A percentile compares a stretch with the other conserved stretches of the same genome.
phyloP scores from a whole-genome alignment of 768 basidiomycete species.

The Phylloporus sp. region DNA sequence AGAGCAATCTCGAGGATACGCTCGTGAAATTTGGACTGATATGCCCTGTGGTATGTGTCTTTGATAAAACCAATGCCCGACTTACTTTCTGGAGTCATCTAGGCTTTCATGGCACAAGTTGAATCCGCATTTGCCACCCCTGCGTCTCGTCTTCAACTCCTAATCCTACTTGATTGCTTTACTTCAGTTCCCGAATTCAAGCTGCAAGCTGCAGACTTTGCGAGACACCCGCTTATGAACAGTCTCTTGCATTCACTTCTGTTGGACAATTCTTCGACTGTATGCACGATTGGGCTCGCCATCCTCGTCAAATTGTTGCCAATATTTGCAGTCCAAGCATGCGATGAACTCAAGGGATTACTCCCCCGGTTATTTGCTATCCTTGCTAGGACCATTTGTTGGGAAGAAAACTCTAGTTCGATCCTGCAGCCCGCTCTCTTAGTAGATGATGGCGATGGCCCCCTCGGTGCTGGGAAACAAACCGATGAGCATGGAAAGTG shows the following conservation, averaged over 20 bases:
- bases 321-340: constrained; percentile 63
- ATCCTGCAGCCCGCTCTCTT: constrained; percentile 29
- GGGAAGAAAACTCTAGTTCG: constrained; percentile 54
- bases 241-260: constrained; percentile 65
- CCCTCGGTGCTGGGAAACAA: background rate
- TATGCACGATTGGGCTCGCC: constrained; percentile 60
- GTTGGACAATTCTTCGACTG: constrained; percentile 72
- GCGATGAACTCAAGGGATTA: constrained; percentile 48
- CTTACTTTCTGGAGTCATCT: constrained; percentile 5
- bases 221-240: constrained; percentile 58
- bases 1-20: constrained; percentile 72
- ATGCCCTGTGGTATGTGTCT: constrained; percentile 55
- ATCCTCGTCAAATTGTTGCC: constrained; percentile 72
- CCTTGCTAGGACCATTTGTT: constrained; percentile 69
- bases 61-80: constrained; percentile 6
- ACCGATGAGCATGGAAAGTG: constrained; percentile 32
- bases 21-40: constrained; percentile 62
- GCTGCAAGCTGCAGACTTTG: constrained; percentile 46
- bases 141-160: constrained; percentile 62
- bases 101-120: constrained; percentile 73
- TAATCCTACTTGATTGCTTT: constrained; percentile 62
- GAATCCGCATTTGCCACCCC: constrained; percentile 59
- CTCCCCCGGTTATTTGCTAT: constrained; percentile 66
- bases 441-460: constrained; percentile 31
- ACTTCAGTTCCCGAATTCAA: constrained; percentile 53